Base-by-base conservation (phyloP, 306 rosid species). In the Senna siamea region DNA sequence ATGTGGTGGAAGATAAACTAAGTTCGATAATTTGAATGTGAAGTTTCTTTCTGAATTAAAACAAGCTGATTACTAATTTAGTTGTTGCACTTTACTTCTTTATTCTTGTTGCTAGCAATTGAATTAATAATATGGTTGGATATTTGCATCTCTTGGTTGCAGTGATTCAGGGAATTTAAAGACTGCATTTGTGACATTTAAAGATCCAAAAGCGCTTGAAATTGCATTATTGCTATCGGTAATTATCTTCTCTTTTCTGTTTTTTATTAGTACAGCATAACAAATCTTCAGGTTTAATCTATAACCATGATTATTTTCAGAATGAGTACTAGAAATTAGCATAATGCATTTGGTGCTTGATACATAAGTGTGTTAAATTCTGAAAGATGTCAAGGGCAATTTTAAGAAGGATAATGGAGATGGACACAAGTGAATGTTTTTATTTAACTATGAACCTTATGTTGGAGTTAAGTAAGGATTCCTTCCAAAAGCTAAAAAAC, bases 151-250 rank as follows among this genome's bases (percentile, higher is more conserved):
- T 83, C 48, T 72, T 76, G 75, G 53, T 61, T 88, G 88, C 88
- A 93, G 98, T 72, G 98, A 90, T 78, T 65, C 82, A 63, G 91
- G 88, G 78, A 76, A 89, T 65, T 76, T 87, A 75, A 90, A 86
- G 86, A 90, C 89, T 75, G 98, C 98, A 40, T 93, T 86, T 84
- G 98, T 93, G 60, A 90, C 96, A 80, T 93, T 90, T 80, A 90
- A 85, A 81, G 97, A 93, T 73, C 88, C 97, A 9, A 93, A 83
- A 86, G 98, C 97, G 6, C 96, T 90, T 81, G 98, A 93, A 85
- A 93, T 93, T 55, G 98, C 98, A 8, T 78, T 90, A 22, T 69
- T 87, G 74, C 80, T 93, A 80, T 93, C 96, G 92, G 98, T 93
- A 89, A 73, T 69, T 54, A 53, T 74, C 84, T 56, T 23, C 30